Evolutionary conservation across 331 rosid genomes (phyloP), one percentile per base, ranked within the genome.

Genomic region (Acacia pycnantha): DNA sequence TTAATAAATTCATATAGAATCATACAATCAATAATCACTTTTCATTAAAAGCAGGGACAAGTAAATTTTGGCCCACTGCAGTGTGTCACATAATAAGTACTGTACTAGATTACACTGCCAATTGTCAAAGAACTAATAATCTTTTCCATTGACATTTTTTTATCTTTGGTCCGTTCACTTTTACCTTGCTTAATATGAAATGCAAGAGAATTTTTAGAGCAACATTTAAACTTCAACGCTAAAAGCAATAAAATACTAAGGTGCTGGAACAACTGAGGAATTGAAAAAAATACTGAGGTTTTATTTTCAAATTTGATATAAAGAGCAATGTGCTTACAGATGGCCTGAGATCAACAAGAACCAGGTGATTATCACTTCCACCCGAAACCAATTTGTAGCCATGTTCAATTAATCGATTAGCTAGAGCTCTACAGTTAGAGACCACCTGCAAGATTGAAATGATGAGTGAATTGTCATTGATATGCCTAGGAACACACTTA

Each of bases 291-390:
- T 82, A 83, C 1, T 6, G 33, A 67, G n/a, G 22, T 78, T 65
- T 37, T 56, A 58, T 66, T 56, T 37, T 64, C 37, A 41, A 59
- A 51, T 53, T 8, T 24, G 18, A 31, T 31, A 80, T 2, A 27
- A 43, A 24, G 31, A n/a, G 37, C 69, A 71, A 72, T 47, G 84
- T 82, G 85, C 91, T 90, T 94, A 96, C 99, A 31, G 89, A 82
- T 33, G 98, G 97, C 83, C 99, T 91, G 50, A 96, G 85, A 87
- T 96, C 99, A 11, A 96, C 95, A 83, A 96, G 99, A 87, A 88
- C 97, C 79, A 96, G 85, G 82, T 93, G 99, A 86, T 96, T 96
- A 80, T 94, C 98, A 70, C 92, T 96, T 58, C 98, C 99, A 74
- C 95, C 98, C 80, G 98, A 96, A 86, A 96, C 98, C 82, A 96